Base-by-base conservation (phyloP, 2,329 filamentous ascomycete genomes). In the Colletotrichum sp. region DNA sequence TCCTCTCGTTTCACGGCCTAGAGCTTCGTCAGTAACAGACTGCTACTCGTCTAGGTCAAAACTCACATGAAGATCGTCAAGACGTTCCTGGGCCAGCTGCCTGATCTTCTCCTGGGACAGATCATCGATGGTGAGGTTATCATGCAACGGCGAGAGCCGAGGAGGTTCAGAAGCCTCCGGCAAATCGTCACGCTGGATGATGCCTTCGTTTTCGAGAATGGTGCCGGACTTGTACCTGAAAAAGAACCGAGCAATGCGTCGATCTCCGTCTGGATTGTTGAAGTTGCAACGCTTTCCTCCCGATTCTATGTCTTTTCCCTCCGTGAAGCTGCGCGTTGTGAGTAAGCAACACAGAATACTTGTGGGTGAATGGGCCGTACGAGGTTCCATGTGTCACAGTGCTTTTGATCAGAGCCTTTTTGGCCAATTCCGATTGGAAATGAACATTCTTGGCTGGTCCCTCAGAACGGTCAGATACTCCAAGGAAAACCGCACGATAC, bases 361-460 rank as follows among this genome's bases (percentile, higher is more conserved):
- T 28, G 26, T 28, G 26, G 26, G 26, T 28, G 26, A 28, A 28
- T 28, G 26, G 26, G 26, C 26, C 26, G 26, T 28, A 36, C 28
- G 13, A 18, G 18, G 63, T 72, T 1, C 52, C 30, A 7, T 75
- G 72, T 3, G 72, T 26, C 10, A 67, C 6, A 3, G 10, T 64
- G 15, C 43, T 72, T 39, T 63, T 63, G 26, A 67, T 72, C 7
- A 75, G 9, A 18, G 39, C 68, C 10, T 57, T 75, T 12, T 75
- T 57, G 15, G 32, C 21, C 18, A 75, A 0, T 4, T 61, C 28
- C 6, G 30, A 34, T 16, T 18, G 34, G 15, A 21, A 39, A 30
- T 30, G 13, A 3, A 36, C 3, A 7, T 16, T 36, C 6, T 15
- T 16, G 13, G 34, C 15, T 36, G 15, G 34, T 36, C 15, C 13